Evolutionary conservation across 495 filamentous ascomycete species (phyloP).

Genomic region (Pyronema domesticum): DNA sequence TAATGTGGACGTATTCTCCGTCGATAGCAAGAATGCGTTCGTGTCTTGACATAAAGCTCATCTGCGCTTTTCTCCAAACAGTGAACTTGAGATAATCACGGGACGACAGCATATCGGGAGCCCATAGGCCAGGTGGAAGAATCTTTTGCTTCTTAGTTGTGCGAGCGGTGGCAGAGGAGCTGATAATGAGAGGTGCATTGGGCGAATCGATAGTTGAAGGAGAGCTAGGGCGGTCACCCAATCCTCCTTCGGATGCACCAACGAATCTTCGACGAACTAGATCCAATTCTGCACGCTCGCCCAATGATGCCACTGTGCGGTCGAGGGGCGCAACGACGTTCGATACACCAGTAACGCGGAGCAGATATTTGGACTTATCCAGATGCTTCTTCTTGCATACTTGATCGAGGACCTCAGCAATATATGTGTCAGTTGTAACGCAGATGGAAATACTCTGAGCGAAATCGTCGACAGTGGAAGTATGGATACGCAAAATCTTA

Average conservation of each 20-base stretch:
- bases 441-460: constrained; percentile 50
- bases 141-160: constrained; percentile 44
- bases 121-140: constrained; percentile 56
- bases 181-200: constrained; percentile 53
- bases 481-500: constrained; percentile 72
- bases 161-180: constrained; percentile 13
- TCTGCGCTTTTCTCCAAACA: constrained; percentile 82
- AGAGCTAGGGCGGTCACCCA: constrained; percentile 45
- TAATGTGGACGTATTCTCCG: constrained; percentile 88
- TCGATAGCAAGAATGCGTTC: constrained; percentile 76
- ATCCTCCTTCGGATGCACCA: constrained; percentile 1
- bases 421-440: constrained; percentile 81
- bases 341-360: constrained; percentile 70
- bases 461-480: constrained; percentile 49
- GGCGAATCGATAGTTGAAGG: constrained; percentile 68
- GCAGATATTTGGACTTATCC: constrained; percentile 73
- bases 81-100: constrained; percentile 49
- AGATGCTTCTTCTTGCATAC: constrained; percentile 77
- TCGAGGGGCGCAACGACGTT: constrained; percentile 65
- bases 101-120: constrained; percentile 50
- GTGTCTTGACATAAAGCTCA: constrained; percentile 75
- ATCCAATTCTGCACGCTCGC: constrained; percentile 67
- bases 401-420: constrained; percentile 81
- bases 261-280: constrained; percentile 64
- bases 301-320: constrained; percentile 75